phyloP scores from a whole-genome alignment of 78 protist genomes.

The Dictyostelium firmibasis region DNA sequence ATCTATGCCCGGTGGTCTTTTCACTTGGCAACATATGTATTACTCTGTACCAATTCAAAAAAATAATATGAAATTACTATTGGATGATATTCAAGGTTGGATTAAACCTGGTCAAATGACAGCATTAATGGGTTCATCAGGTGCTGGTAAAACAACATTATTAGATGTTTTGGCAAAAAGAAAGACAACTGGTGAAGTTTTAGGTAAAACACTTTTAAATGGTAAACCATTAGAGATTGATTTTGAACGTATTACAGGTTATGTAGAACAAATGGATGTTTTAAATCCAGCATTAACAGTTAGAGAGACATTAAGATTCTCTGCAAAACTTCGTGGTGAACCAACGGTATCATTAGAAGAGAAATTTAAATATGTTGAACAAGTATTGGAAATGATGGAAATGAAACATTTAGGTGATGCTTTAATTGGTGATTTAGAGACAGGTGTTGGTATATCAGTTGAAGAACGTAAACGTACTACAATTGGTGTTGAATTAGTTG shows the following conservation, averaged over 20 bases:
- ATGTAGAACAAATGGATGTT: slow-evolving; percentile 84
- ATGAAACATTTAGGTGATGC: slow-evolving; percentile 78
- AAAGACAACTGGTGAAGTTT: slow-evolving; percentile 79
- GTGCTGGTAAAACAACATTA: slow-evolving; percentile 95
- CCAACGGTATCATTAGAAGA: slow-evolving; percentile 28
- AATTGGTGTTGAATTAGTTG: slow-evolving; percentile 81
- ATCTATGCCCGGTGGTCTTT: slow-evolving; percentile 32
- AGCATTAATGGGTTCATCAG: slow-evolving; percentile 86
- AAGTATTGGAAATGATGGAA: slow-evolving; percentile 78
- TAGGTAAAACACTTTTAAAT: slow-evolving; percentile 74
- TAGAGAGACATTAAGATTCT: slow-evolving; percentile 70
- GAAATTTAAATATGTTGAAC: slow-evolving; percentile 56
- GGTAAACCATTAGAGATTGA: slow-evolving; percentile 76
- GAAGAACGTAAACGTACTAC: slow-evolving; percentile 80
- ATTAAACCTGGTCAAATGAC: slow-evolving; percentile 83
- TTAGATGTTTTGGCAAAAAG: slow-evolving; percentile 88
- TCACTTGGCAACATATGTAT: slow-evolving; percentile 59
- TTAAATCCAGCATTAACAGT: slow-evolving; percentile 62
- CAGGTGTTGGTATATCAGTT: slow-evolving; percentile 75
- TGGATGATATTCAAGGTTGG: slow-evolving; percentile 49
- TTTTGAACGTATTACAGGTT: slow-evolving; percentile 81
- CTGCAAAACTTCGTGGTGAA: slow-evolving; percentile 59
- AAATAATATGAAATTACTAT: neutral
- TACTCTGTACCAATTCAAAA: slow-evolving; percentile 65
- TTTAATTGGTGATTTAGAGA: slow-evolving; percentile 61